phyloP scores from a whole-genome alignment of 2,329 filamentous ascomycete species.

The Botryotinia globosa region DNA sequence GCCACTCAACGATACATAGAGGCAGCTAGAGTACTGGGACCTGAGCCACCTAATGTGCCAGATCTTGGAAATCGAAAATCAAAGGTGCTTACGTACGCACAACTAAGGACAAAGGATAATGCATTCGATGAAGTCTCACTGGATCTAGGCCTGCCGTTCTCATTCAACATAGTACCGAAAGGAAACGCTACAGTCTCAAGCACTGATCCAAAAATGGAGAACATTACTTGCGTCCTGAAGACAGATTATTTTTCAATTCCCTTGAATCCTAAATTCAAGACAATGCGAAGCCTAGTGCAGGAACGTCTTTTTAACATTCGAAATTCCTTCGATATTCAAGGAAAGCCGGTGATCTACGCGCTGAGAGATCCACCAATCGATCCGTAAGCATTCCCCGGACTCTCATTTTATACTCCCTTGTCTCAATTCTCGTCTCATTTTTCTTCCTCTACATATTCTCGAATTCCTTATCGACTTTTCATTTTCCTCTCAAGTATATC shows the following conservation, averaged over 20 bases:
- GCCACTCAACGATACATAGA: conserved; percentile 37
- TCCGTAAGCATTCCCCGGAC: neutral
- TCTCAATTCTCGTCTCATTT: too few species aligned
- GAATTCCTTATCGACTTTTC: too few species aligned
- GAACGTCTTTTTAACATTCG: neutral
- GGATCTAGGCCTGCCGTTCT: neutral
- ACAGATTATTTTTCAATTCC: neutral
- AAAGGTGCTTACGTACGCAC: neutral
- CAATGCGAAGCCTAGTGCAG: neutral
- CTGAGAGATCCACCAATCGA: neutral
- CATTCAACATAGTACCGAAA: neutral
- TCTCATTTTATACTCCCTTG: too few species aligned
- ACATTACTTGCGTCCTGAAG: neutral
- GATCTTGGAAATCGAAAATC: neutral
- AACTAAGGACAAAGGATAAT: neutral
- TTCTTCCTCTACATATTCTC: too few species aligned
- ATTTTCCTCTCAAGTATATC: too few species aligned
- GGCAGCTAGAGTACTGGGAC: conserved; percentile 35
- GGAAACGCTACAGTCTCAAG: neutral
- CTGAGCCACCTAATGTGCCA: neutral
- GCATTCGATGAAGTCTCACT: neutral
- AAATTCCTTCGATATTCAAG: conserved; percentile 3
- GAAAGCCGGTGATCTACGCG: neutral
- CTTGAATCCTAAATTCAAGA: neutral
- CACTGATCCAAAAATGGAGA: neutral